Evolutionary conservation across 345 rosid species (phyloP).

Genomic region (Trapa bicornis): DNA sequence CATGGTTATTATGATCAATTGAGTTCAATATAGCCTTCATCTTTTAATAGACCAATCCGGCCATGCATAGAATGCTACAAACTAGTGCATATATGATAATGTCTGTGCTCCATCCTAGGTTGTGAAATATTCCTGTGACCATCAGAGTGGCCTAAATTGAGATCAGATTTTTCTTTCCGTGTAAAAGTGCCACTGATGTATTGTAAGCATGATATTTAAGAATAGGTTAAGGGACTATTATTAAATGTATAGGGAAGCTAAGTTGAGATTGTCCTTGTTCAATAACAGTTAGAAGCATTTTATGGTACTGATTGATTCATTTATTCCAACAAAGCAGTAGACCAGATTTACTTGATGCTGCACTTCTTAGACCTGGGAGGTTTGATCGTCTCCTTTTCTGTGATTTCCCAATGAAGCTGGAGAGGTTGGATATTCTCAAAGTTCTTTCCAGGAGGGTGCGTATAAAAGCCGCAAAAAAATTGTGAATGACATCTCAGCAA

Average conservation of each 20-base stretch:
- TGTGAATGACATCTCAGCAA: background rate
- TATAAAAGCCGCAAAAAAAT: background rate
- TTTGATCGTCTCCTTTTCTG: conserved; percentile 87
- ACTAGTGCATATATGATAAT: background rate
- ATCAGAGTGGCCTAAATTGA: background rate
- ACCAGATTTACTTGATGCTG: conserved; percentile 94
- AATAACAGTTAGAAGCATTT: background rate
- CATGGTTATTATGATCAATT: too few species aligned
- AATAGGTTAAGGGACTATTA: background rate
- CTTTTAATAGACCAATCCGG: background rate
- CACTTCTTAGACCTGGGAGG: conserved; percentile 81
- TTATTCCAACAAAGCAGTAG: conserved; percentile 45
- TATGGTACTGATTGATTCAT: conserved; percentile 5
- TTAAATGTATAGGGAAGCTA: background rate
- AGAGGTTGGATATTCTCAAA: conserved; percentile 66
- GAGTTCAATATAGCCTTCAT: background rate
- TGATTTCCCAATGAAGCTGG: conserved; percentile 68
- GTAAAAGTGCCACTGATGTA: background rate
- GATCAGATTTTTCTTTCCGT: background rate
- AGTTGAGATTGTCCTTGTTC: background rate
- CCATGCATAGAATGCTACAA: background rate
- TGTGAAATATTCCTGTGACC: background rate
- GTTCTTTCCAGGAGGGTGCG: conserved; percentile 81
- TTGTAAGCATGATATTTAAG: background rate
- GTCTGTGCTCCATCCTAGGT: background rate